Conservation (phyloP, 2,329 filamentous ascomycete species). For the Phialocephala subalpina region DNA sequence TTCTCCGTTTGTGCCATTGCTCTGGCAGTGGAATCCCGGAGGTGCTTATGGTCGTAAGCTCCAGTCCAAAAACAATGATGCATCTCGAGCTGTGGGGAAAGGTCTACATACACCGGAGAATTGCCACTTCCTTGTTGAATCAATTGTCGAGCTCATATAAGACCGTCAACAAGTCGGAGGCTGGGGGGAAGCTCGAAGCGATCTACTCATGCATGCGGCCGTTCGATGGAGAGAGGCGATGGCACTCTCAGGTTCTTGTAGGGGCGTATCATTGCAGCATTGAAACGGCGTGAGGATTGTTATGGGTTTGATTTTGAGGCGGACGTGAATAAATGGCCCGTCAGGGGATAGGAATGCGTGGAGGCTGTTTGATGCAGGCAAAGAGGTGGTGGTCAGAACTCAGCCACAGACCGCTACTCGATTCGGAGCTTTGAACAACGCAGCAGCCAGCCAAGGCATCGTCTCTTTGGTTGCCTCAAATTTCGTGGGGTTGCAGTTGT, state of each 20-base stretch:
- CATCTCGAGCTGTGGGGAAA: conserved; percentile 15
- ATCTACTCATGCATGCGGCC: conserved; percentile 36
- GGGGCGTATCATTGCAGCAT: conserved; percentile 41
- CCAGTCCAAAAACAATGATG: conserved; percentile 20
- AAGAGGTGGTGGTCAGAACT: conserved; percentile 22
- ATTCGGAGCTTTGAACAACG: conserved; percentile 25
- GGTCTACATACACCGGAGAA: conserved; percentile 23
- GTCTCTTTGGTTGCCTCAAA: conserved; percentile 27
- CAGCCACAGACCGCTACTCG: conserved; percentile 27
- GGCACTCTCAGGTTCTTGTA: conserved; percentile 39
- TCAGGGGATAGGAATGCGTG: conserved; percentile 24
- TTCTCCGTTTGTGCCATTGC: conserved; percentile 42
- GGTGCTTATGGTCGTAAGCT: conserved; percentile 33
- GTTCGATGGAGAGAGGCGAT: conserved; percentile 33
- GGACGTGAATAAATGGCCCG: conserved; percentile 33
- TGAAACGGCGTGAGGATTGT: conserved; percentile 19
- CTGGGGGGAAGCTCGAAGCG: conserved; percentile 27
- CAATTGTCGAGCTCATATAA: conserved; percentile 22
- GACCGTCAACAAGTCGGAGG: conserved; percentile 29
- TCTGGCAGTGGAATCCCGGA: conserved; percentile 33
- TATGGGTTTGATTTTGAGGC: conserved; percentile 28
- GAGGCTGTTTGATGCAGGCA: conserved; percentile 20
- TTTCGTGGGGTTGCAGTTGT: conserved; percentile 22
- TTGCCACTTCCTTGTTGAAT: conserved; percentile 20
- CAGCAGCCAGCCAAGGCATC: conserved; percentile 23